A percentile compares a stretch with the other conserved stretches of the same genome.
These are phyloP conservation scores for Neonectria magnoliae DNA, from an alignment of 2,329 filamentous ascomycete species.

Conservation along the genomic window DNA sequence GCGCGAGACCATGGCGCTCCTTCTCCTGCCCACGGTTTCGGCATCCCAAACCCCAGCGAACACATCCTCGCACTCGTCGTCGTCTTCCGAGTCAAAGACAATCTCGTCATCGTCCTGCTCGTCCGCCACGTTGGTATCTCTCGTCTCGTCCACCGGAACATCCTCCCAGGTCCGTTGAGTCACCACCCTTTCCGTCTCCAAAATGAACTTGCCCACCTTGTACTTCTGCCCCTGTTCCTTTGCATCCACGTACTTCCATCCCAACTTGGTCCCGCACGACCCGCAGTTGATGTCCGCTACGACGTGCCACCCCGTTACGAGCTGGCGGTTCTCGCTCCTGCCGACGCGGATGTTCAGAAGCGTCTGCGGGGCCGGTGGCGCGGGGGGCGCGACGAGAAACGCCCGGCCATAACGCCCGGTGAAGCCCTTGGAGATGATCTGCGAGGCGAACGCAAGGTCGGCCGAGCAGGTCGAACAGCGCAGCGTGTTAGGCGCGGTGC, in stretches of 20 bases:
- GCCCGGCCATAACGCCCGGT: slow-evolving; percentile 72
- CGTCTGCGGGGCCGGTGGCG: slow-evolving; percentile 39
- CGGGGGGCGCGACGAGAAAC: slow-evolving; percentile 63
- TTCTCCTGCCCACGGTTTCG: slow-evolving; percentile 58
- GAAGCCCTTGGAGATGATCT: slow-evolving; percentile 74
- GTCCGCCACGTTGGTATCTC: slow-evolving; percentile 15
- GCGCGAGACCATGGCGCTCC: slow-evolving; percentile 50
- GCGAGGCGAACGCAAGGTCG: slow-evolving; percentile 68
- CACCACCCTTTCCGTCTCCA: slow-evolving; percentile 69
- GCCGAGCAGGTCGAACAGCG: slow-evolving; percentile 67
- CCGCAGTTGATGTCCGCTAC: slow-evolving; percentile 71
- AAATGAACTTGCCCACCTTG: slow-evolving; percentile 75
- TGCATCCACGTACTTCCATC: slow-evolving; percentile 76
- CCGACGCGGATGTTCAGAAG: slow-evolving; percentile 68
- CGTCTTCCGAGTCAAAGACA: slow-evolving; percentile 70
- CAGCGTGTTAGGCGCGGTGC: slow-evolving; percentile 63
- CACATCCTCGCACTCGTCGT: slow-evolving; percentile 74
- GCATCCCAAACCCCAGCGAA: slow-evolving; percentile 71
- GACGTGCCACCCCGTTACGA: slow-evolving; percentile 71
- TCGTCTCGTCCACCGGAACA: slow-evolving; percentile 28
- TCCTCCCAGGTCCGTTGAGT: slow-evolving; percentile 63
- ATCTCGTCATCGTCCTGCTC: slow-evolving; percentile 46
- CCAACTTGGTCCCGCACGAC: slow-evolving; percentile 65
- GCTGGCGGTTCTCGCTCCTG: slow-evolving; percentile 62
- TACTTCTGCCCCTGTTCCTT: slow-evolving; percentile 69